Evolutionary conservation across 2,329 filamentous ascomycete genomes (phyloP), one percentile per base, ranked within the genome.

Genomic region (Leptosphaerulina australis): DNA sequence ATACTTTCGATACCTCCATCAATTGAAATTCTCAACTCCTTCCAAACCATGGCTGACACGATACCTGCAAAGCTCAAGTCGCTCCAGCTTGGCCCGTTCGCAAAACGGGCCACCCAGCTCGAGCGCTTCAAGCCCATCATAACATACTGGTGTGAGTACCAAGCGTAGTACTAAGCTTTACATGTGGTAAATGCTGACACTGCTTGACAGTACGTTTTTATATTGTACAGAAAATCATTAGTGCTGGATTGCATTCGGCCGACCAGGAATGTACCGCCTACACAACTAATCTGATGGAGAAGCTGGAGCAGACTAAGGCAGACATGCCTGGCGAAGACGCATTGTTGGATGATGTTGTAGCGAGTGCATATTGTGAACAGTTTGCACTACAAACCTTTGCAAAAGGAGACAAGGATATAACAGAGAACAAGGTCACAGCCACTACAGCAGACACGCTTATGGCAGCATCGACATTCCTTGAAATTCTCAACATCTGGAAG

Each of bases 371-470:
- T 64, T 87, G 97, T 37, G 92, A 97, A 73, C 88, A 96, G 70
- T 99, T 99, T 72, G 93, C 88, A 0, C 80, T 93, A 58, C 89
- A 96, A 66, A 92, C 91, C 0, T 92, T 99, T 58, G 83, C 87
- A 37, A 84, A 91, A 56, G 93, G 90, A 3, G 90, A 97, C 66
- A 85, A 88, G 47, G 87, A 91, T 0, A 84, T 97, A 66, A 83
- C 86, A 50, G 88, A 88, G 38, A 88, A 94, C 75, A 92, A 88
- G 68, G 91, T 90, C 54, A 92, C 40, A 39, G 92, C 90, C 63
- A 89, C 95, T 81, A 99, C 94, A 0, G 91, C 90, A 51, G 91
- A 95, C 68, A 97, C 92, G 0, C 96, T 97, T 61, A 88, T 92
- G 68, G 94, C 95, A 1, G 90, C 94, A 0, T 87, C 90, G 0